Conservation (phyloP, 768 basidiomycete genomes). For the Auricularia sp. region DNA sequence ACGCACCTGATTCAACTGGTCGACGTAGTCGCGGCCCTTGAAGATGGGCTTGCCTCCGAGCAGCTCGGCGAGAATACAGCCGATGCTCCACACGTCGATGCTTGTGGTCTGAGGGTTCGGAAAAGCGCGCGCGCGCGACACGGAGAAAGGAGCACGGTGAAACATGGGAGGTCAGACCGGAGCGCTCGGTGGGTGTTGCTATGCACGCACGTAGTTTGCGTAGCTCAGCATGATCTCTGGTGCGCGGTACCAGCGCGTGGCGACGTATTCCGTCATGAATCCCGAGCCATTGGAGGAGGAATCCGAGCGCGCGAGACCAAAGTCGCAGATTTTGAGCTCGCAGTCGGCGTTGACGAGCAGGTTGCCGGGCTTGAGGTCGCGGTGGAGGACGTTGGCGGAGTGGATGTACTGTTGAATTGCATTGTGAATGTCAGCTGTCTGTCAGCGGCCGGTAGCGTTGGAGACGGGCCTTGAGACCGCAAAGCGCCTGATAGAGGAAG, state of each 20-base stretch:
- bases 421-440: neutral
- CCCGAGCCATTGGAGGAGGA: conserved; percentile 46
- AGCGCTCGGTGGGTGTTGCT: neutral
- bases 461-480: conserved; percentile 64
- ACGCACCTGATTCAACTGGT: conserved; percentile 76
- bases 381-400: conserved; percentile 93
- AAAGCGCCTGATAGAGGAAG: conserved; percentile 97
- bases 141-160: neutral
- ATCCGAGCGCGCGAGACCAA: conserved; percentile 91
- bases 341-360: conserved; percentile 97
- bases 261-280: conserved; percentile 99
- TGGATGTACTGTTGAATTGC: conserved; percentile 61
- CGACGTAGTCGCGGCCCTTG: conserved; percentile 97
- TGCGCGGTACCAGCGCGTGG: conserved; percentile 93
- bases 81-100: conserved; percentile 95
- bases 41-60: conserved; percentile 91
- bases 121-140: neutral
- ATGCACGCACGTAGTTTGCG: conserved; percentile 73
- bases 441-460: neutral
- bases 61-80: conserved; percentile 89
- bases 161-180: neutral
- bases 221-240: conserved; percentile 99
- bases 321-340: conserved; percentile 97
- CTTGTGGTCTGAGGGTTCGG: conserved; percentile 52
- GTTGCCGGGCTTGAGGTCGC: conserved; percentile 92